Conservation (phyloP, 768 basidiomycete genomes). For the Harrya chromipes region DNA sequence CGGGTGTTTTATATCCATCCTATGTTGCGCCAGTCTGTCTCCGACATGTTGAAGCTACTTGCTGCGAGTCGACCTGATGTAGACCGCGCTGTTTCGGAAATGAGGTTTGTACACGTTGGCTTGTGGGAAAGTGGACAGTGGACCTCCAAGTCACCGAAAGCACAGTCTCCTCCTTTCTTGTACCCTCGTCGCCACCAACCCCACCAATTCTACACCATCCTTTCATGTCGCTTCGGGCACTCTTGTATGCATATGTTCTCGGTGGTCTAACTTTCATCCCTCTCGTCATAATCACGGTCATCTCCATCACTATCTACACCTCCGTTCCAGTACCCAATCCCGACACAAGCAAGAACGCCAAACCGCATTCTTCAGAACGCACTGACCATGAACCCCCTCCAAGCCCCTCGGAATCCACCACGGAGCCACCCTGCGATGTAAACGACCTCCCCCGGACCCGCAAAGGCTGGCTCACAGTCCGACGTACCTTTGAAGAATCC, state of each 20-base stretch:
- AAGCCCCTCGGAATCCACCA: slow-evolving; percentile 26
- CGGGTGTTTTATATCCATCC: background rate
- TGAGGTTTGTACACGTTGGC: slow-evolving; percentile 11
- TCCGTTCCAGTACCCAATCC: slow-evolving; percentile 72
- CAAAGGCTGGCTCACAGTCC: slow-evolving; percentile 82
- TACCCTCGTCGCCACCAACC: background rate
- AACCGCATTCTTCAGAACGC: slow-evolving; percentile 21
- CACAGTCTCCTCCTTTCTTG: background rate
- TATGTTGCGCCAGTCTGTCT: too few relatives aligned
- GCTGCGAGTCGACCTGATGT: background rate
- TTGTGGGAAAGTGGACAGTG: slow-evolving; percentile 10
- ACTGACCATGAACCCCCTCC: slow-evolving; percentile 27
- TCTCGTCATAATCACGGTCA: slow-evolving; percentile 53
- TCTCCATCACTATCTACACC: slow-evolving; percentile 75
- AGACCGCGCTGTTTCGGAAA: slow-evolving; percentile 8
- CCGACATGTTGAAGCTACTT: background rate
- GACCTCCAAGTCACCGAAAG: too few relatives aligned
- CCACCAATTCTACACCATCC: background rate
- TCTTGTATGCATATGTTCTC: slow-evolving; percentile 82
- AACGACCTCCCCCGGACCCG: slow-evolving; percentile 64
- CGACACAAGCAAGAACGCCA: slow-evolving; percentile 34
- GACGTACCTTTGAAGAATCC: slow-evolving; percentile 72
- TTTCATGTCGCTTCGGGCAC: slow-evolving; percentile 63
- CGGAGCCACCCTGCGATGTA: slow-evolving; percentile 26
- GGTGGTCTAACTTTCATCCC: slow-evolving; percentile 92